phyloP scores from a whole-genome alignment of 306 rosid genomes.

The Begonia peltatifolia region DNA sequence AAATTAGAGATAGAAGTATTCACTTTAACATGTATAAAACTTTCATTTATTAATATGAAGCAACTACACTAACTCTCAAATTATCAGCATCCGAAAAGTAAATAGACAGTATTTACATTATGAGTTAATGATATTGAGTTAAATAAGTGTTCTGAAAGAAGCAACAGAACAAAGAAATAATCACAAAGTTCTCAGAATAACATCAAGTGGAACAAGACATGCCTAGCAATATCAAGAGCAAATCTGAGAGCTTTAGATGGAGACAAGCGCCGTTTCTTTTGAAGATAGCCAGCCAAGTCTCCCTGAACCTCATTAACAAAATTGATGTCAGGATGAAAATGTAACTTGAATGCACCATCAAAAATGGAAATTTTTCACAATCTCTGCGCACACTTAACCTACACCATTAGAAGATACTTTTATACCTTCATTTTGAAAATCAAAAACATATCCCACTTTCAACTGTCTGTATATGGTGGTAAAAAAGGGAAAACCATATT shows the following conservation, averaged over 20 bases:
- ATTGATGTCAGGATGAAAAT: slow-evolving; percentile 13
- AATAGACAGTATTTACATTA: not conserved
- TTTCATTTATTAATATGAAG: not conserved
- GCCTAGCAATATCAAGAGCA: slow-evolving; percentile 91
- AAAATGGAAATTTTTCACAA: too few relatives aligned
- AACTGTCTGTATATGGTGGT: too few relatives aligned
- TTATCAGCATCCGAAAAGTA: not conserved
- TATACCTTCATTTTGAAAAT: too few relatives aligned
- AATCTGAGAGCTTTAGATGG: slow-evolving; percentile 77
- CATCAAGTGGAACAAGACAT: slow-evolving; percentile 24
- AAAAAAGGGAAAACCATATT: too few relatives aligned
- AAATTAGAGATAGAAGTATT: slow-evolving; percentile 5
- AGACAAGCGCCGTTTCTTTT: slow-evolving; percentile 84
- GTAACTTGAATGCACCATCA: too few relatives aligned
- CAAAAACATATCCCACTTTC: too few relatives aligned
- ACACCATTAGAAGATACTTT: too few relatives aligned
- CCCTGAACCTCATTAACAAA: slow-evolving; percentile 44
- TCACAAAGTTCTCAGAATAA: slow-evolving; percentile 2
- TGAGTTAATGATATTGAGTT: not conserved
- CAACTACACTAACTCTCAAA: not conserved
- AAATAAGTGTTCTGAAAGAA: too few relatives aligned
- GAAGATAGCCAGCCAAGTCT: slow-evolving; percentile 73
- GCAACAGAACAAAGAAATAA: too few relatives aligned
- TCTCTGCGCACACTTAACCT: too few relatives aligned
- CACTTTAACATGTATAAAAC: too few relatives aligned